phyloP scores from a whole-genome alignment of 2,329 filamentous ascomycete genomes.

The Verticillium klebahnii region DNA sequence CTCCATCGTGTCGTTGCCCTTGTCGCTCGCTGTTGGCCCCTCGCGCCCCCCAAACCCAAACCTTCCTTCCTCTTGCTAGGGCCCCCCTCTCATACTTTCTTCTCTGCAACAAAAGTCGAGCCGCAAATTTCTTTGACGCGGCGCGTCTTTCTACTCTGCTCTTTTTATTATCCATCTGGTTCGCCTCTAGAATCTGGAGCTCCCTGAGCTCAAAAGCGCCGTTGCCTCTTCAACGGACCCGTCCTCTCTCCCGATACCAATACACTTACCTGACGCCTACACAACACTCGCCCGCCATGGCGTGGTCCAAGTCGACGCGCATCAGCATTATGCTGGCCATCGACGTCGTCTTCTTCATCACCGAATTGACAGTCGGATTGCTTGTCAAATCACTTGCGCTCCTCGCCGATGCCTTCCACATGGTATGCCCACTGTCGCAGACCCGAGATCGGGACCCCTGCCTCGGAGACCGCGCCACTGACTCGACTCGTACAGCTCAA shows the following conservation, averaged over 20 bases:
- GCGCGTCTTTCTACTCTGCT: background rate
- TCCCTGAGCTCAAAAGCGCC: conserved; percentile 2
- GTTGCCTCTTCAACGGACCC: background rate
- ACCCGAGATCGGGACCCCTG: background rate
- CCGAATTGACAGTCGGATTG: conserved; percentile 84
- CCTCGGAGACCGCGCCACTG: conserved; percentile 1
- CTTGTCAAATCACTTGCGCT: conserved; percentile 86
- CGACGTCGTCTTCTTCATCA: conserved; percentile 81
- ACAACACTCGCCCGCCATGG: conserved; percentile 48
- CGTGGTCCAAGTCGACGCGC: conserved; percentile 85
- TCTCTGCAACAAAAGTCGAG: background rate
- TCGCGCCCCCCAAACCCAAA: background rate
- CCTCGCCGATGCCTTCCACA: conserved; percentile 96
- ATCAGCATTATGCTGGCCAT: conserved; percentile 92
- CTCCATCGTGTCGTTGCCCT: background rate
- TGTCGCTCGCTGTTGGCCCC: background rate
- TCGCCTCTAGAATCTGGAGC: conserved; percentile 2
- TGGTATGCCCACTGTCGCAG: conserved; percentile 54
- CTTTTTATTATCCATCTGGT: conserved; percentile 1
- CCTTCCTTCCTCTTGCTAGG: background rate
- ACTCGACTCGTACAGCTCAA: conserved; percentile 60
- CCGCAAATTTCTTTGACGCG: background rate
- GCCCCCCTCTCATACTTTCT: background rate
- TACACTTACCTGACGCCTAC: too few species aligned
- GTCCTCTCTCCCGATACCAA: background rate